Conservation (phyloP, 1,284 basidiomycete genomes). For the Ceratobasidium sp. region DNA sequence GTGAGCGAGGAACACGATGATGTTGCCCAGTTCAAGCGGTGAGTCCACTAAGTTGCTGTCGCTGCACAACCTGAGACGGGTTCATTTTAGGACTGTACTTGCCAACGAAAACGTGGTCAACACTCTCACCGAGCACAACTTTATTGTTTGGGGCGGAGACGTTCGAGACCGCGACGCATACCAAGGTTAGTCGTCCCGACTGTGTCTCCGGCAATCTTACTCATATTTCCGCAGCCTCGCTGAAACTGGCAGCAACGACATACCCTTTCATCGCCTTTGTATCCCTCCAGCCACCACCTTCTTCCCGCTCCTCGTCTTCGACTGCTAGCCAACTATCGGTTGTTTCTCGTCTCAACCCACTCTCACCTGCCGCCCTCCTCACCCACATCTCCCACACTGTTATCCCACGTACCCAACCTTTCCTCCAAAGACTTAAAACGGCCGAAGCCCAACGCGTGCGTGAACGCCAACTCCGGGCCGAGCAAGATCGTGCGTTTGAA, state of each 20-base stretch:
- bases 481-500: constrained; percentile 86
- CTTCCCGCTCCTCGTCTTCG: constrained; percentile 61
- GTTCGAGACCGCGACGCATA: constrained; percentile 86
- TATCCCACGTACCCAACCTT: constrained; percentile 83
- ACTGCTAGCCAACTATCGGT: constrained; percentile 75
- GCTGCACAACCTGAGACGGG: too few species aligned
- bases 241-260: constrained; percentile 89
- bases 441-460: constrained; percentile 68
- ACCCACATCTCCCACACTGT: constrained; percentile 78
- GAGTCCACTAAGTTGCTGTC: constrained; percentile 49
- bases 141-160: constrained; percentile 89
- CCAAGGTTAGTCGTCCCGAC: constrained; percentile 71
- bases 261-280: constrained; percentile 94
- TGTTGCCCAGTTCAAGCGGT: constrained; percentile 88
- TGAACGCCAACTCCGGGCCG: constrained; percentile 78
- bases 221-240: constrained; percentile 69
- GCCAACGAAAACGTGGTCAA: constrained; percentile 79
- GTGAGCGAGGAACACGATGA: constrained; percentile 93
- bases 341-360: constrained; percentile 79
- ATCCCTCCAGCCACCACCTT: constrained; percentile 80
- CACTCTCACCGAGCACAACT: constrained; percentile 75
- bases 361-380: constrained; percentile 73
- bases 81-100: constrained; percentile 76
- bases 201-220: constrained; percentile 6
- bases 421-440: constrained; percentile 73